Conservation (phyloP, 352 stramenopile species). For the Globisporangium solare region DNA sequence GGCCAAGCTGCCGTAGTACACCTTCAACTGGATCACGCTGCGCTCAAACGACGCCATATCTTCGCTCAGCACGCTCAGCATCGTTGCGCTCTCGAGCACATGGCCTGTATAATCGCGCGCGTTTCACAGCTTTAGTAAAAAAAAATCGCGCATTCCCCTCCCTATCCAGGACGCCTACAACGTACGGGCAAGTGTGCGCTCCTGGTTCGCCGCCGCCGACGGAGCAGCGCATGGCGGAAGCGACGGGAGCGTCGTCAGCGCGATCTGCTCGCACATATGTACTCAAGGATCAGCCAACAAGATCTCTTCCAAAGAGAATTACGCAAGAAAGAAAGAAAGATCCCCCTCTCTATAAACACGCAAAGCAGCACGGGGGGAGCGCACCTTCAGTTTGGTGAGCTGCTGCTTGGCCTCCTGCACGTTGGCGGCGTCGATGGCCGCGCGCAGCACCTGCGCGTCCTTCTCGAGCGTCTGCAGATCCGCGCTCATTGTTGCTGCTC, state of each 20-base stretch:
- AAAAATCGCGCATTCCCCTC: not conserved
- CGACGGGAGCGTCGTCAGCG: conserved; percentile 77
- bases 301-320: not conserved
- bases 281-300: too few species aligned
- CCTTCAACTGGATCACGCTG: conserved; percentile 87
- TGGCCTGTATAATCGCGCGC: conserved; percentile 32
- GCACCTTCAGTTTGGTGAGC: conserved; percentile 64
- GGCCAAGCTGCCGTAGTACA: conserved; percentile 68
- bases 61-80: conserved; percentile 82
- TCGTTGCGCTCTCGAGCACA: conserved; percentile 86
- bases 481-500: conserved; percentile 15
- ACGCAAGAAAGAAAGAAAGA: not conserved
- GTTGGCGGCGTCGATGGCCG: conserved; percentile 43
- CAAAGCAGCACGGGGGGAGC: not conserved
- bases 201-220: conserved; percentile 49
- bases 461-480: conserved; percentile 51
- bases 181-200: conserved; percentile 76
- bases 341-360: not conserved
- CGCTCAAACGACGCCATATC: conserved; percentile 86
- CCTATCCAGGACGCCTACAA: conserved; percentile 1
- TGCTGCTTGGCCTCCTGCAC: conserved; percentile 38
- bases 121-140: not conserved
- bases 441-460: conserved; percentile 59
- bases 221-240: conserved; percentile 62
- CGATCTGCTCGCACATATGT: conserved; percentile 41